Evolutionary conservation across 2,329 filamentous ascomycete genomes (phyloP), one percentile per base, ranked within the genome.

Genomic region (Scolecobasidium constrictum): DNA sequence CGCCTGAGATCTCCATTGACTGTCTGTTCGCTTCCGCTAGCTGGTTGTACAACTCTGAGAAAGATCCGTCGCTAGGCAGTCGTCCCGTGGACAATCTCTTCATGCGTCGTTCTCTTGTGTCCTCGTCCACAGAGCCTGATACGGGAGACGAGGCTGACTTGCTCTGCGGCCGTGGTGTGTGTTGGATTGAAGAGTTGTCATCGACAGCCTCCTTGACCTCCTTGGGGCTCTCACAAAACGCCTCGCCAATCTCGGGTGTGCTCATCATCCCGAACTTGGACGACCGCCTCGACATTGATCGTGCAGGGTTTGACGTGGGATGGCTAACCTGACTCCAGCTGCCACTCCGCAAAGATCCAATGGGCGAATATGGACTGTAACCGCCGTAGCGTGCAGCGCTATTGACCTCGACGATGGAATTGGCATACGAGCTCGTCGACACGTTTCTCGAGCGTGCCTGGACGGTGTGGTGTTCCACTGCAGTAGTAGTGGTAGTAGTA

Each of bases 341-440:
- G 49, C 67, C 69, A 3, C 73, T 77, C 19, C 58, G 54, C 22
- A 82, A 58, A 3, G 81, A 83, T 34, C 76, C 70, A 35, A 67
- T 72, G 1, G 81, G 80, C 16, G 70, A 80, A 28, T 67, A 75
- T 6, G 45, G 79, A 18, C 80, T 83, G 60, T 83, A 85, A 21
- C 80, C 81, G 20, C 81, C 80, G 56, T 75, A 72, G 38, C 81
- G 71, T 11, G 81, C 81, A 22, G 74, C 69, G 48, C 62, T 76
- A 56, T 84, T 85, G 26, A 78, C 72, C 43, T 82, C 80, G 40
- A 84, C 69, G 47, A 85, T 83, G n/a, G 81, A 83, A 49, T 66
- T 70, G 15, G 60, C 52, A 46, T 62, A 64, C 5, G 63, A 66
- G 53, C 62, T 63, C 45, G 56, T 60, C 16, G 63, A 66, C 18